A percentile compares a stretch with the other conserved stretches of the same genome.
Evolutionary conservation across 2,329 filamentous ascomycete species (phyloP).

Genomic region (Aspergillus awamori): DNA sequence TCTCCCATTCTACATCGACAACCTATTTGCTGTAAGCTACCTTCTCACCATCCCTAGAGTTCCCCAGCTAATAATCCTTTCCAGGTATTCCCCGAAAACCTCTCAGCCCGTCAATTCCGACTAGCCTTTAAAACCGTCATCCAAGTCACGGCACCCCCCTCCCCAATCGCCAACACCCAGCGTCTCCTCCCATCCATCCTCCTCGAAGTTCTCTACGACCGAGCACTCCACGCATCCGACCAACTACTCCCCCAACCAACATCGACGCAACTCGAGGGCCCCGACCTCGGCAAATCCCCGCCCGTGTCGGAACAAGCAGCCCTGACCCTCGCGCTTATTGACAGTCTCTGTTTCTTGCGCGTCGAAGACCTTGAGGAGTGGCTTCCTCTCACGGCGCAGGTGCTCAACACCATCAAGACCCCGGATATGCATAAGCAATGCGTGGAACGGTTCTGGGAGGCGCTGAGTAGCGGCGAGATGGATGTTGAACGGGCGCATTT

Average conservation of each 20-base stretch:
- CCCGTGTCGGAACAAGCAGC: slow-evolving; percentile 73
- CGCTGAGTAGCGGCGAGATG: slow-evolving; percentile 80
- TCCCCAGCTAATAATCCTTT: background rate
- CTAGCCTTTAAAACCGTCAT: slow-evolving; percentile 85
- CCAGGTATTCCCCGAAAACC: slow-evolving; percentile 71
- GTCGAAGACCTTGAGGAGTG: slow-evolving; percentile 75
- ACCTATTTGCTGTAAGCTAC: slow-evolving; percentile 64
- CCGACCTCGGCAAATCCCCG: slow-evolving; percentile 36
- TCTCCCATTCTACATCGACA: slow-evolving; percentile 81
- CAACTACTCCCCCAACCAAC: slow-evolving; percentile 49
- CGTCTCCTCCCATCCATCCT: slow-evolving; percentile 78
- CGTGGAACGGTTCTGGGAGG: slow-evolving; percentile 75
- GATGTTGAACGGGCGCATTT: slow-evolving; percentile 80
- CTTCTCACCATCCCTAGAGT: background rate
- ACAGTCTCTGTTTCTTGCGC: slow-evolving; percentile 74
- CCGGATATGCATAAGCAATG: slow-evolving; percentile 64
- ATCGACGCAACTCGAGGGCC: slow-evolving; percentile 37
- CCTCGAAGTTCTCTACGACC: slow-evolving; percentile 74
- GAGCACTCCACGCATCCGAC: slow-evolving; percentile 60
- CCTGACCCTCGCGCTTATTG: slow-evolving; percentile 74
- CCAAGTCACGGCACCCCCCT: slow-evolving; percentile 79
- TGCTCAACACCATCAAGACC: slow-evolving; percentile 67
- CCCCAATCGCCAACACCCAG: slow-evolving; percentile 70
- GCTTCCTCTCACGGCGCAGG: slow-evolving; percentile 70
- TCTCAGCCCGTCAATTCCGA: slow-evolving; percentile 83